Percentiles rank a stretch among this genome's conserved stretches.
phyloP scores from a whole-genome alignment of 192 early-diverging fungal genomes.

The Coemansia sp. region DNA sequence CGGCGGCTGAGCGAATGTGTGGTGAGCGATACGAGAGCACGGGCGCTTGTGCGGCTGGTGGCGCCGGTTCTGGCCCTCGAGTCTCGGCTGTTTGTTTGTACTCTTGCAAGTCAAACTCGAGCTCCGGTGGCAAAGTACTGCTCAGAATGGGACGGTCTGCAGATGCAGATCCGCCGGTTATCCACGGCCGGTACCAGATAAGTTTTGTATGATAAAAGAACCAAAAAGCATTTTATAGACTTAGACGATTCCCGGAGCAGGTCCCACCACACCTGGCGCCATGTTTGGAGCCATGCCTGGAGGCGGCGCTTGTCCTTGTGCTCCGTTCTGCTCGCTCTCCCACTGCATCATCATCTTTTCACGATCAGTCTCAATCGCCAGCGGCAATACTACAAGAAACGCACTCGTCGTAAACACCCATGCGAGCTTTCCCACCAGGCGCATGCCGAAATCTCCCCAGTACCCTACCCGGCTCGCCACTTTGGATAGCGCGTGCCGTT shows the following conservation, averaged over 20 bases:
- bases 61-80: conserved; percentile 20
- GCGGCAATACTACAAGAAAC: conserved; percentile 77
- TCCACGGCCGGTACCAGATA: not conserved
- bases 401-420: conserved; percentile 91
- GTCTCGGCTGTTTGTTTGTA: conserved; percentile 13
- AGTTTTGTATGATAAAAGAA: too few relatives aligned
- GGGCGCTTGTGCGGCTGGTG: conserved; percentile 28
- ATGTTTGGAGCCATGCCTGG: too few relatives aligned
- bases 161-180: conserved; percentile 20
- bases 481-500: conserved; percentile 64
- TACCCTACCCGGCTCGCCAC: conserved; percentile 59
- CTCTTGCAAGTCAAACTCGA: not conserved
- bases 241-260: too few relatives aligned
- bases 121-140: conserved; percentile 32
- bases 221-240: too few relatives aligned
- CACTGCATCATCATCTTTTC: conserved; percentile 84
- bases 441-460: conserved; percentile 60
- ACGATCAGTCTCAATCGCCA: conserved; percentile 84
- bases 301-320: too few relatives aligned
- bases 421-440: conserved; percentile 74
- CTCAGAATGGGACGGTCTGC: conserved; percentile 31
- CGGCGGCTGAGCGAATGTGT: conserved; percentile 17
- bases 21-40: conserved; percentile 20
- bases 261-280: too few relatives aligned
- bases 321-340: conserved; percentile 61